These are phyloP conservation scores for Helichrysum umbraculigerum DNA, from an alignment of 129 eudicot species.

Conservation along the genomic window DNA sequence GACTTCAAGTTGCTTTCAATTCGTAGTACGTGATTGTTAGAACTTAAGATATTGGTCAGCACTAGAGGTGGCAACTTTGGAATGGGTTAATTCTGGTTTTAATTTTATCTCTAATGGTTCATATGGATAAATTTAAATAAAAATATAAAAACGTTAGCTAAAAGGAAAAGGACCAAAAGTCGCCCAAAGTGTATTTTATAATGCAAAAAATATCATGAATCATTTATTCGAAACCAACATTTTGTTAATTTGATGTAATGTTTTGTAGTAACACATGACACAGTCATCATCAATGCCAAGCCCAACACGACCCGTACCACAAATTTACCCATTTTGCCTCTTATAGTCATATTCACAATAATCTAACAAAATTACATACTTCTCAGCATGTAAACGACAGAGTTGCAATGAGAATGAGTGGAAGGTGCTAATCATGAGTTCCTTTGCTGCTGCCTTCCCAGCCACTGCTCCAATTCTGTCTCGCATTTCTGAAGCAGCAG, in stretches of 20 bases:
- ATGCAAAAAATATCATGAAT: not conserved
- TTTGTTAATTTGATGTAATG: not conserved
- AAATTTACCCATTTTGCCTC: not conserved
- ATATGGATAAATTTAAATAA: not conserved
- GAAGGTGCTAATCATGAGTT: conserved; percentile 90
- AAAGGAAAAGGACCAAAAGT: not conserved
- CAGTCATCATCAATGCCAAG: not conserved
- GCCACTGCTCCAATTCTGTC: conserved; percentile 89
- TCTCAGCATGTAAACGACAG: conserved; percentile 94
- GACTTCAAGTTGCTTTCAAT: not conserved
- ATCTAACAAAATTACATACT: conserved; percentile 42
- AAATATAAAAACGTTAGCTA: not conserved
- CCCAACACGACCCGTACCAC: not conserved
- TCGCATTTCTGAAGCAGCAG: conserved; percentile 98
- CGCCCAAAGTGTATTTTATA: not conserved
- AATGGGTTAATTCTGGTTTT: not conserved
- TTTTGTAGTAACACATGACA: not conserved
- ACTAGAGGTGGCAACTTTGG: not conserved
- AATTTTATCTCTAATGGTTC: not conserved
- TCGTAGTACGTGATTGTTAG: not conserved
- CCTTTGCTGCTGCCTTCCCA: conserved; percentile 82
- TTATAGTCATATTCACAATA: not conserved
- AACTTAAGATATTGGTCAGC: not conserved
- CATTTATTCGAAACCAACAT: not conserved
- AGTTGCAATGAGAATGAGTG: conserved; percentile 94